Evolutionary conservation across 140 eudicot genomes (phyloP).

Genomic region (Stevia rebaudiana): DNA sequence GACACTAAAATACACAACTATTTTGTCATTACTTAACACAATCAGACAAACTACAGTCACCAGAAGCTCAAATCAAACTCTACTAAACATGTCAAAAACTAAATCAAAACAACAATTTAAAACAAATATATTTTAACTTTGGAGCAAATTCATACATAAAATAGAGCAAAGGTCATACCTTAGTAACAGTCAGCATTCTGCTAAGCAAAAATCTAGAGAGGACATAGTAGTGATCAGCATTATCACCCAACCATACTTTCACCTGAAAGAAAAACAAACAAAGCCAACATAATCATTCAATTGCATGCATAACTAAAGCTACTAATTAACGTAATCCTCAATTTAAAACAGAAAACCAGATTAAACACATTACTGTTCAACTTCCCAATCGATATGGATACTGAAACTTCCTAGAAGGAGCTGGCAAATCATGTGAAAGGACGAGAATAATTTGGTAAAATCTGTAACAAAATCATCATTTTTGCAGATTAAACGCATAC

Average conservation of each 20-base stretch:
- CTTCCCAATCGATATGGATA: not conserved
- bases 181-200: conserved; percentile 95
- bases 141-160: not conserved
- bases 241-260: conserved; percentile 96
- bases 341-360: not conserved
- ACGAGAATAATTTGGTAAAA: not conserved
- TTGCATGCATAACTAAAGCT: not conserved
- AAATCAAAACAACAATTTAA: conserved; percentile 3
- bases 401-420: not conserved
- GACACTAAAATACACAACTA: not conserved
- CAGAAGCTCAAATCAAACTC: not conserved
- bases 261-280: conserved; percentile 40
- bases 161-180: conserved; percentile 35
- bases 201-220: conserved; percentile 95
- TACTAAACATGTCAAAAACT: not conserved
- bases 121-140: not conserved
- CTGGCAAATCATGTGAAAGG: not conserved
- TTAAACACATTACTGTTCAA: not conserved
- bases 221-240: conserved; percentile 97
- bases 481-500: conserved; percentile 23
- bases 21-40: conserved; percentile 17
- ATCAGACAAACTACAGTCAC: not conserved
- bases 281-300: not conserved
- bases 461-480: not conserved
- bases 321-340: not conserved